Evolutionary conservation across 345 rosid genomes (phyloP).

Genomic region (Lenwebbia sp.): DNA sequence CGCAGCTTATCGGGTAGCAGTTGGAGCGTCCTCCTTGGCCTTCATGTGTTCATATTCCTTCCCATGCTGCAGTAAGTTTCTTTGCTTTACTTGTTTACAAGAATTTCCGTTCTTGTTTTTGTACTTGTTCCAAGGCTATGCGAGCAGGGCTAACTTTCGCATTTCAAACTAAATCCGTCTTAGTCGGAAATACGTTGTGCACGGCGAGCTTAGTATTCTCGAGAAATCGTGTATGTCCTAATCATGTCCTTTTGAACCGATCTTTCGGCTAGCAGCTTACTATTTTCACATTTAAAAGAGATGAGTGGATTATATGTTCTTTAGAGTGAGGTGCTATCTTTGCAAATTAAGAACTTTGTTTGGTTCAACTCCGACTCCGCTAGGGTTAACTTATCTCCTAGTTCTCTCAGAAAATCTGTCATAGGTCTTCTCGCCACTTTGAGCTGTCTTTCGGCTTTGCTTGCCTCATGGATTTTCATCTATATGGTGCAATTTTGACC

Average conservation of each 20-base stretch:
- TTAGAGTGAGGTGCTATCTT: neutral
- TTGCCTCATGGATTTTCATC: neutral
- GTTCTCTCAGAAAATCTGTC: neutral
- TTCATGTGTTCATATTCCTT: neutral
- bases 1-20: neutral
- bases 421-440: neutral
- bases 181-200: too few species aligned
- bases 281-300: neutral
- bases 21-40: slow-evolving; percentile 4
- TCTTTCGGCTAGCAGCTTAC: neutral
- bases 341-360: neutral
- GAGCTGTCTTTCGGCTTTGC: neutral
- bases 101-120: neutral
- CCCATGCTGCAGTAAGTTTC: neutral
- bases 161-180: neutral
- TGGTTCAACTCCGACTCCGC: neutral
- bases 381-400: neutral
- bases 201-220: neutral
- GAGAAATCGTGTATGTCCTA: neutral
- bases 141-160: neutral
- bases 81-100: neutral
- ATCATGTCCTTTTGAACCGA: neutral
- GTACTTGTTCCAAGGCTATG: neutral
- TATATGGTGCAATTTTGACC: neutral
- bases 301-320: neutral